Conservation (phyloP, 345 rosid genomes). For the Linum tenue region DNA sequence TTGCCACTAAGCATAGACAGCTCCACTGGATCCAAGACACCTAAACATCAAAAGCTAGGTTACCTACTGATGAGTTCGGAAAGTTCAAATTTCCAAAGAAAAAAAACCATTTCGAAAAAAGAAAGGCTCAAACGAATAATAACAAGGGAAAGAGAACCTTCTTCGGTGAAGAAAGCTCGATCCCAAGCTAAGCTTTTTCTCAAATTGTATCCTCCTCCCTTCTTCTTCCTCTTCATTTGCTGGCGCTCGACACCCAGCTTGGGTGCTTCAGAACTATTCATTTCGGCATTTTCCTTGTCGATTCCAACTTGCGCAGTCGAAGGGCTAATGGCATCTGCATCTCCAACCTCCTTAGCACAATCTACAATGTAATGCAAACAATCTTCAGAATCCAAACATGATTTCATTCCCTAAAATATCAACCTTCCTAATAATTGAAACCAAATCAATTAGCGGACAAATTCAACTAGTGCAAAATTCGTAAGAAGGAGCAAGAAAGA, state of each 20-base stretch:
- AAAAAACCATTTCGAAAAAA: background rate
- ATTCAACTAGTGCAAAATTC: no score
- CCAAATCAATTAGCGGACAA: no score
- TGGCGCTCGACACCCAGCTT: constrained; percentile 61
- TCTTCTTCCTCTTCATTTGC: constrained; percentile 84
- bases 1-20: constrained; percentile 59
- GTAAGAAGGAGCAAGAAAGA: background rate
- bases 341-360: constrained; percentile 14
- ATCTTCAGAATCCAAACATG: background rate
- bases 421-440: no score
- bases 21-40: constrained; percentile 60
- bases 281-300: constrained; percentile 42
- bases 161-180: constrained; percentile 79
- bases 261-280: constrained; percentile 34
- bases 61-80: background rate
- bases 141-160: constrained; percentile 36
- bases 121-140: background rate
- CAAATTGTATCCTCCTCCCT: constrained; percentile 62
- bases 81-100: background rate
- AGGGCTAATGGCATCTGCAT: constrained; percentile 13
- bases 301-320: constrained; percentile 15
- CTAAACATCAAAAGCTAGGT: constrained; percentile 15
- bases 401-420: no score
- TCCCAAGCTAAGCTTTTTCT: constrained; percentile 94
- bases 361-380: constrained; percentile 16